A percentile compares a stretch with the other conserved stretches of the same genome.
phyloP scores from a whole-genome alignment of 441 rosid genomes.

The Daphne laureola region DNA sequence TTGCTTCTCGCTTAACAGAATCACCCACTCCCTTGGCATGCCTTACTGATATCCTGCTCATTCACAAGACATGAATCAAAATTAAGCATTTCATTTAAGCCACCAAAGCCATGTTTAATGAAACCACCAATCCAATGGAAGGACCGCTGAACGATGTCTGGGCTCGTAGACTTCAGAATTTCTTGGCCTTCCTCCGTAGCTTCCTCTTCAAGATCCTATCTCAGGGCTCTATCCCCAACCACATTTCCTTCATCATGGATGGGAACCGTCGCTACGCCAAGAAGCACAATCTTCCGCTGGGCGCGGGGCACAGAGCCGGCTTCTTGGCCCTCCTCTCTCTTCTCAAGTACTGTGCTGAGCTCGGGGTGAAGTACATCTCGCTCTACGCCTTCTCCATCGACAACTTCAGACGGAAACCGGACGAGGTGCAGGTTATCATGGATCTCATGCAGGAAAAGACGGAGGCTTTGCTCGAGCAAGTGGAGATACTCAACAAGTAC shows the following conservation, averaged over 20 bases:
- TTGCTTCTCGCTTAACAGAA: too few species aligned
- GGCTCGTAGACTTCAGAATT: too few species aligned
- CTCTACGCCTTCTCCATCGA: constrained; percentile 28
- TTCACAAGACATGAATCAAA: too few species aligned
- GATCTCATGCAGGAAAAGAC: constrained; percentile 20
- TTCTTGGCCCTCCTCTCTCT: constrained; percentile 18
- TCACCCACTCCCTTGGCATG: too few species aligned
- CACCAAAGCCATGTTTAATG: too few species aligned
- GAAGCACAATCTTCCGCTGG: constrained; percentile 11
- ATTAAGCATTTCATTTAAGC: too few species aligned
- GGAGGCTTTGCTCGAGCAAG: constrained; percentile 8
- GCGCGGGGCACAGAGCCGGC: constrained; percentile 20
- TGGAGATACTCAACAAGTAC: constrained; percentile 4
- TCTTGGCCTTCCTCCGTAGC: constrained; percentile 3
- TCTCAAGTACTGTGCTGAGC: constrained; percentile 19
- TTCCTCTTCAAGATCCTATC: constrained; percentile 15
- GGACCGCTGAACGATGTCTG: too few species aligned
- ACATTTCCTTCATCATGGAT: constrained; percentile 28
- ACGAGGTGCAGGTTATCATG: constrained; percentile 23
- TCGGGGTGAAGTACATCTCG: constrained; percentile 22
- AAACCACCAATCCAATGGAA: too few species aligned
- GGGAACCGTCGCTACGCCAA: constrained; percentile 24
- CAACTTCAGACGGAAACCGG: constrained; percentile 21
- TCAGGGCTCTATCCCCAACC: constrained; percentile 21
- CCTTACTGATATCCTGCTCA: too few species aligned